A percentile compares a stretch with the other conserved stretches of the same genome.
Conservation (phyloP, 768 basidiomycete species). For the Russula foetens region DNA sequence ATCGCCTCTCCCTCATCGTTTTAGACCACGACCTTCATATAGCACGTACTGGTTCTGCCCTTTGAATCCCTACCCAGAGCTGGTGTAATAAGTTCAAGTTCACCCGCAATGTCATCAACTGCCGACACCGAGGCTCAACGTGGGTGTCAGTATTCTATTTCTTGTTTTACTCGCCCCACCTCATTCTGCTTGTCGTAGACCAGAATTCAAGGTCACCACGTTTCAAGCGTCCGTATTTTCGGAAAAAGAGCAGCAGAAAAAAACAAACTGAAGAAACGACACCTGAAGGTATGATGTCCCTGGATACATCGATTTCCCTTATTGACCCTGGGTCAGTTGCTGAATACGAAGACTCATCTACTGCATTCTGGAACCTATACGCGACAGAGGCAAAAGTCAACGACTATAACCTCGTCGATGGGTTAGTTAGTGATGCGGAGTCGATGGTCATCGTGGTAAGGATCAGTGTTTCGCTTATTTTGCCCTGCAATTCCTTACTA, state of each 20-base stretch:
- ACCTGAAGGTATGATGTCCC: no score
- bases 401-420: slow-evolving; percentile 12
- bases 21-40: no score
- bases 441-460: slow-evolving; percentile 19
- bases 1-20: no score
- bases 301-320: neutral
- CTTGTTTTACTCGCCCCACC: no score
- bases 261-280: no score
- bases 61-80: neutral
- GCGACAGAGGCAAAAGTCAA: slow-evolving; percentile 5
- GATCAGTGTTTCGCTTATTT: neutral
- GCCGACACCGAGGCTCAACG: no score
- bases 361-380: slow-evolving; percentile 17
- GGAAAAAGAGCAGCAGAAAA: no score
- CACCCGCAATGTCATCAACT: no score
- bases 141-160: no score
- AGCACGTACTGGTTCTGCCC: neutral
- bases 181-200: no score
- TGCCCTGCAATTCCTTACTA: neutral
- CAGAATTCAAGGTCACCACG: no score
- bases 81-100: neutral
- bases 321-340: neutral
- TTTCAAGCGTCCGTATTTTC: no score
- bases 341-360: slow-evolving; percentile 6
- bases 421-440: slow-evolving; percentile 9